Base-by-base conservation (phyloP, 768 basidiomycete species). In the Artomyces pyxidatus region DNA sequence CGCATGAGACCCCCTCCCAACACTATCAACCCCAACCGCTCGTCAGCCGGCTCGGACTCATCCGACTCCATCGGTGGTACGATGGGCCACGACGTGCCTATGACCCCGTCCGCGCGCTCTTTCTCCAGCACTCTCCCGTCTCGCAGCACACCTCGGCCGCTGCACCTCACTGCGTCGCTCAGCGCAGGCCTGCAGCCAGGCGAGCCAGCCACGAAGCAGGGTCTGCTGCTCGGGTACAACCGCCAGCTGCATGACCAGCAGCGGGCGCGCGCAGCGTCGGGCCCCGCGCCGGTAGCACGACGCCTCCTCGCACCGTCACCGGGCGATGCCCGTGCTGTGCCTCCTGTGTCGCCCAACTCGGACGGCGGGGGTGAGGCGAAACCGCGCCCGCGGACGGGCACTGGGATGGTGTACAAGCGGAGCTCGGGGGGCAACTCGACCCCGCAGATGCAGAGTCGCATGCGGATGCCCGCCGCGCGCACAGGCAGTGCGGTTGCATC, bases 191-290 rank as follows among this genome's bases (percentile, higher is more conserved):
- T 50, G 17, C 52, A 50, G 12, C 55, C 55, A 6, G 56, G 56
- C 9, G 56, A 57, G 35, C 46, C 55, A 3, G 49, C 32, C 19
- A n/a, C 45, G n/a, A 54, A 46, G 25, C 47, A 50, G 19, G 54
- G 54, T 22, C 46, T 37, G 23, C 45, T 49, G 28, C 53, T 57
- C 23, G n/a, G 44, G 12, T 57, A 57, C 47, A 57, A 57, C 22
- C 56, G 56, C 35, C 49, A 55, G 23, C 19, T 56, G 21, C 56
- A 57, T 45, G 53, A 57, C 27, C 49, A 51, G 47, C 56, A 57
- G 47, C 56, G 56, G 21, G 19, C 35, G 6, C 47, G 47, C 40
- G 32, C 44, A 2, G 21, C 30, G 3, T 45, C 53, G 21, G 55
- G 52, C 7, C 48, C 46, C n/a, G 41, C 52, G 46, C 11, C 23